phyloP scores from a whole-genome alignment of 352 stramenopile genomes.

The Phytophthora aleatoria region DNA sequence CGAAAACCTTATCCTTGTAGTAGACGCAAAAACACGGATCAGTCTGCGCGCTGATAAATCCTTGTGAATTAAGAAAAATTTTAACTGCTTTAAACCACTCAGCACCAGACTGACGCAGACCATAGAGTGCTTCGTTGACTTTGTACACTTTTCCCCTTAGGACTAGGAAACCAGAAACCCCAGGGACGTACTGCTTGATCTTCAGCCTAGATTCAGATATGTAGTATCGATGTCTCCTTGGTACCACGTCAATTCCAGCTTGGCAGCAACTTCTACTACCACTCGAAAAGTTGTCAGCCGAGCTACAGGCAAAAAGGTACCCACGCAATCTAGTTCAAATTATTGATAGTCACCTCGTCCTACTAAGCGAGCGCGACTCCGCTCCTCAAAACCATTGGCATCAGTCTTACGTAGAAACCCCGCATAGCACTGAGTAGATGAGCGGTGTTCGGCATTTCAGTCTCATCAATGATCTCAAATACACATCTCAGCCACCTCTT shows the following conservation, averaged over 20 bases:
- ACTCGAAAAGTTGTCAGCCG: neutral
- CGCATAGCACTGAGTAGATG: neutral
- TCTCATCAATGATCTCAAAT: no score
- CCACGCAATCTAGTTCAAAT: neutral
- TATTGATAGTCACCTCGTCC: neutral
- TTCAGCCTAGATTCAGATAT: conserved; percentile 15
- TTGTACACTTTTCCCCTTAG: conserved; percentile 10
- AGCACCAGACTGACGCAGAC: conserved; percentile 18
- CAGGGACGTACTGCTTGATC: conserved; percentile 13
- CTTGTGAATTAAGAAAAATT: conserved; percentile 1
- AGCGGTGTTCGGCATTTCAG: no score
- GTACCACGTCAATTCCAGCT: neutral
- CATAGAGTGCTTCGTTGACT: conserved; percentile 7
- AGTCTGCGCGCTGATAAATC: conserved; percentile 1
- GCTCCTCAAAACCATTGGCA: neutral
- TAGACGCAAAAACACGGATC: conserved; percentile 15
- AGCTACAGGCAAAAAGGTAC: neutral
- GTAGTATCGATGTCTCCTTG: conserved; percentile 20
- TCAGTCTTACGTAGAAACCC: neutral
- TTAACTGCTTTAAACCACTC: conserved; percentile 19
- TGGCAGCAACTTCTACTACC: neutral
- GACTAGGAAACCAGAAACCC: conserved; percentile 10
- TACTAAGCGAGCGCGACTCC: neutral
- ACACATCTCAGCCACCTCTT: no score
- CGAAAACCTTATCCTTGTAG: conserved; percentile 9